Evolutionary conservation across 148 eudicot genomes (phyloP).

Genomic region (Euryodendron excelsum): DNA sequence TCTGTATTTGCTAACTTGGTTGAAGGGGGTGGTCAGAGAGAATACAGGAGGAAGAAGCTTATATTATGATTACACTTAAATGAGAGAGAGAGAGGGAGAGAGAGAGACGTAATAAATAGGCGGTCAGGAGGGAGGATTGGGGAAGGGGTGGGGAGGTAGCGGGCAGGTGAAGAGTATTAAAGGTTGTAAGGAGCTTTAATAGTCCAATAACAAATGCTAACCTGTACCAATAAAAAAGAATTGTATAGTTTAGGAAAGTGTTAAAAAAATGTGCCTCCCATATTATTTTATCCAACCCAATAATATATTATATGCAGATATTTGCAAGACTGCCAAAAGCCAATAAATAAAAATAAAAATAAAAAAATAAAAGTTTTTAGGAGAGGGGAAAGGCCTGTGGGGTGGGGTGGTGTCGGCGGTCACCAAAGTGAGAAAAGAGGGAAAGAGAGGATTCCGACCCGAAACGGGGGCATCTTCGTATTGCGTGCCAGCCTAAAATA

Average conservation of each 20-base stretch:
- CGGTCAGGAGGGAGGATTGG: too few relatives aligned
- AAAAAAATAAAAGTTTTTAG: not conserved
- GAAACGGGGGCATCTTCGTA: constrained; percentile 10
- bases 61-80: not conserved
- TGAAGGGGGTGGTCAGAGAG: not conserved
- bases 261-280: too few relatives aligned
- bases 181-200: not conserved
- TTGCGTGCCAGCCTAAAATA: constrained; percentile 11
- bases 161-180: constrained; percentile 1
- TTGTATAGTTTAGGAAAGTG: too few relatives aligned
- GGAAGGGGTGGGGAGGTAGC: not conserved
- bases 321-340: too few relatives aligned
- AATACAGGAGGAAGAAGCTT: too few relatives aligned
- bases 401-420: too few relatives aligned
- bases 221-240: too few relatives aligned
- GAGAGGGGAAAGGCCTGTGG: not conserved
- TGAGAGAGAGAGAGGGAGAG: not conserved
- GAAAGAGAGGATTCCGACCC: not conserved
- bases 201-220: too few relatives aligned
- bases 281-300: too few relatives aligned
- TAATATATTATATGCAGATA: too few relatives aligned
- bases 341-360: not conserved
- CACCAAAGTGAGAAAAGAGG: not conserved
- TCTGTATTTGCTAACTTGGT: not conserved
- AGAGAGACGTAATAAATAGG: too few relatives aligned